These are phyloP conservation scores for Cryptomeria japonica DNA, from an alignment of 75 land plant species.

Conservation along the genomic window DNA sequence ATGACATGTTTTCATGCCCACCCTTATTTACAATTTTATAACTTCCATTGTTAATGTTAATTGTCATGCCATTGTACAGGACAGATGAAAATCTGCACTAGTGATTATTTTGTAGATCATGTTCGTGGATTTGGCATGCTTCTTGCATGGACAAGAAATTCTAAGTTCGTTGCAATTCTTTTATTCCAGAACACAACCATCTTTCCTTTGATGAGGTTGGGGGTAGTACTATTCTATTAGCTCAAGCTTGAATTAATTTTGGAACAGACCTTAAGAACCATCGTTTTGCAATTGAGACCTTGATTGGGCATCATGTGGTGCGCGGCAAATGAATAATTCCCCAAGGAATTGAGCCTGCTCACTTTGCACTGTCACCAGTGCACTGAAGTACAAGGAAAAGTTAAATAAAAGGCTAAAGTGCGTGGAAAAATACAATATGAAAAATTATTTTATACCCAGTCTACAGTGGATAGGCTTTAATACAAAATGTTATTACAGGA, in stretches of 20 bases:
- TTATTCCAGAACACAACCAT: not conserved
- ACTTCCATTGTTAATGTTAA: not conserved
- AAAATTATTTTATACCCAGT: not conserved
- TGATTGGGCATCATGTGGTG: not conserved
- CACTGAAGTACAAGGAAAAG: not conserved
- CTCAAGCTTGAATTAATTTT: not conserved
- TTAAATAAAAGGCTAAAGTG: not conserved
- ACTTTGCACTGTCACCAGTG: not conserved
- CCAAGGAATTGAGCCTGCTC: not conserved
- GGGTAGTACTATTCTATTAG: not conserved
- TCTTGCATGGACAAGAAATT: not conserved
- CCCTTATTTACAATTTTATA: not conserved
- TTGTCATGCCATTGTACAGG: not conserved
- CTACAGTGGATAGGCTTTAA: not conserved
- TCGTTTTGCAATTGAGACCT: not conserved
- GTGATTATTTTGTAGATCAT: not conserved
- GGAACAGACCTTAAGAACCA: not conserved
- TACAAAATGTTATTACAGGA: not conserved
- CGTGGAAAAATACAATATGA: not conserved
- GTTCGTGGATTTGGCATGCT: not conserved
- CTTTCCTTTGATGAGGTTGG: not conserved
- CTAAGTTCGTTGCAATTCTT: not conserved
- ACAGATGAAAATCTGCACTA: not conserved
- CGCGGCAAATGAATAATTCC: not conserved
- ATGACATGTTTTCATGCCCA: not conserved